phyloP scores from a whole-genome alignment of 2,329 filamentous ascomycete species.

The Aureobasidium melanogenum region DNA sequence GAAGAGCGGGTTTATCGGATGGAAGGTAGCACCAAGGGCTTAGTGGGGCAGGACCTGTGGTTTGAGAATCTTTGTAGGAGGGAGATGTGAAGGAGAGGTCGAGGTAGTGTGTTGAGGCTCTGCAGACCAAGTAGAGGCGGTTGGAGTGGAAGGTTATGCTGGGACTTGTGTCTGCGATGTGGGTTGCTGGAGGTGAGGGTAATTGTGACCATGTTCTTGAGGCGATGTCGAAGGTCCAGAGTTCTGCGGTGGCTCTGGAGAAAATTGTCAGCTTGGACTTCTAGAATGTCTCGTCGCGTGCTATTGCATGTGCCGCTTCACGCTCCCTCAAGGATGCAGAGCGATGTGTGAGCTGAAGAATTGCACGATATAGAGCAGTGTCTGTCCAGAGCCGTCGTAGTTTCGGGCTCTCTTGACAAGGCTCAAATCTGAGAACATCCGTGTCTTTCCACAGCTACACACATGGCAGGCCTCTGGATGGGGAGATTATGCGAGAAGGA shows the following conservation, averaged over 20 bases:
- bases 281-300: too few species aligned
- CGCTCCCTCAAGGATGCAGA: neutral
- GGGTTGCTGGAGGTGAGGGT: conserved; percentile 32
- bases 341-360: neutral
- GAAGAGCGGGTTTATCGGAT: conserved; percentile 30
- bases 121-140: conserved; percentile 27
- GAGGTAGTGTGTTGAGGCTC: conserved; percentile 15
- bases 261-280: neutral
- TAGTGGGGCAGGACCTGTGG: conserved; percentile 19
- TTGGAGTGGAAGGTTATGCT: conserved; percentile 37
- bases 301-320: neutral
- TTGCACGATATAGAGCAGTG: neutral
- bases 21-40: conserved; percentile 33
- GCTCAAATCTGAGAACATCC: neutral
- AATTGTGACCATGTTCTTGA: conserved; percentile 43
- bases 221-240: conserved; percentile 43
- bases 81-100: conserved; percentile 14
- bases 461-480: neutral
- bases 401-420: neutral
- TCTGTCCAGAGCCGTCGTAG: neutral
- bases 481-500: neutral
- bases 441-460: neutral
- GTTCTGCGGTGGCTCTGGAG: conserved; percentile 30
- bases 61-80: conserved; percentile 11
- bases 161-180: conserved; percentile 23